phyloP scores from a whole-genome alignment of 2,329 filamentous ascomycete genomes.

The Sordariomycetes sp. region DNA sequence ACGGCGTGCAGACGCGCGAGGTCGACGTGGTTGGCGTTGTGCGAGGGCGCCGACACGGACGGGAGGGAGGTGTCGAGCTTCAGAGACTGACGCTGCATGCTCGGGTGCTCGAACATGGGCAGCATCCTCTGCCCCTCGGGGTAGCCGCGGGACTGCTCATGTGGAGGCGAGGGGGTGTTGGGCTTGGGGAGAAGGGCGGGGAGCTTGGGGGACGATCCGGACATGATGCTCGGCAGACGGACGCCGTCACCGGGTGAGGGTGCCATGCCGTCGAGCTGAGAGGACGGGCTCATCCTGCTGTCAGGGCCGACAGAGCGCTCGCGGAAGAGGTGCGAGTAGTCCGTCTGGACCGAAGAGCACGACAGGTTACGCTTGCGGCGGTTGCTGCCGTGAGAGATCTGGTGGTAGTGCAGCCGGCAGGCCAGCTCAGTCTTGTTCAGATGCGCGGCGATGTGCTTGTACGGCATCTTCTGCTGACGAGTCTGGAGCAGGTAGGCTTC shows the following conservation, averaged over 20 bases:
- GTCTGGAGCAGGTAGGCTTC: conserved; percentile 79
- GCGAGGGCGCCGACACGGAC: conserved; percentile 17
- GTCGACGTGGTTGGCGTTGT: conserved; percentile 41
- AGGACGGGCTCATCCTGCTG: conserved; percentile 18
- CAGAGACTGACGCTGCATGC: conserved; percentile 28
- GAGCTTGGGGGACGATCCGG: conserved; percentile 35
- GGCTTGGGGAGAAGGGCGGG: conserved; percentile 61
- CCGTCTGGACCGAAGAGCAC: conserved; percentile 52
- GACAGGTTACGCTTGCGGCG: conserved; percentile 70
- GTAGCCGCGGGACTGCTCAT: neutral
- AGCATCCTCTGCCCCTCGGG: conserved; percentile 1
- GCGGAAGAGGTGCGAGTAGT: conserved; percentile 38
- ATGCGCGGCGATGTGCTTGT: conserved; percentile 80
- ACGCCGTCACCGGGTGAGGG: conserved; percentile 36
- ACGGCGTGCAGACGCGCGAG: conserved; percentile 58
- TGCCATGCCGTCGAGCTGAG: conserved; percentile 39
- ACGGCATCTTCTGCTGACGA: conserved; percentile 79
- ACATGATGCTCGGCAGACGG: conserved; percentile 46
- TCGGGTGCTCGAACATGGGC: conserved; percentile 4
- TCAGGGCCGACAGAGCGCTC: conserved; percentile 23
- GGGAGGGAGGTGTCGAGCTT: conserved; percentile 50
- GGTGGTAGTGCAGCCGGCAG: conserved; percentile 80
- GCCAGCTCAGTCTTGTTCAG: conserved; percentile 83
- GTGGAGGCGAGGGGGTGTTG: neutral
- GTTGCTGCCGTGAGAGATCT: conserved; percentile 74